A percentile compares a stretch with the other conserved stretches of the same genome.
Evolutionary conservation across 2,329 filamentous ascomycete genomes (phyloP).

Genomic region (Beauveria caledonica): DNA sequence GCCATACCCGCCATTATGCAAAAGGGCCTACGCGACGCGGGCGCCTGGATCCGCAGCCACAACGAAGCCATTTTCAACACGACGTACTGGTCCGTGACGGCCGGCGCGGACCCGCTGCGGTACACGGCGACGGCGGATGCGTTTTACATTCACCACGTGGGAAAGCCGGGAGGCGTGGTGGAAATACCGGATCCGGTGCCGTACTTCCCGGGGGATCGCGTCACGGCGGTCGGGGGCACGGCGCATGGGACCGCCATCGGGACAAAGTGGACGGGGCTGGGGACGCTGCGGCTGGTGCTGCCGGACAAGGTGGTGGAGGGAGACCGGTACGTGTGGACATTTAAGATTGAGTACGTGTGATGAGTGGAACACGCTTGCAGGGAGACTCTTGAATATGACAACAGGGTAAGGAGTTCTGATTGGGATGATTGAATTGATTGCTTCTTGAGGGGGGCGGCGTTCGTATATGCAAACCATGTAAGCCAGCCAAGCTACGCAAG

Average conservation of each 20-base stretch:
- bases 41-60: constrained; percentile 45
- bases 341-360: constrained; percentile 19
- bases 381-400: background rate
- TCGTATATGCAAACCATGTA: background rate
- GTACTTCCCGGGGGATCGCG: constrained; percentile 35
- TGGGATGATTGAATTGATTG: too few relatives aligned
- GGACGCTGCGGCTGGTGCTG: constrained; percentile 23
- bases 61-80: constrained; percentile 49
- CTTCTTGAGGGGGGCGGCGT: too few relatives aligned
- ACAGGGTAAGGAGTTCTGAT: background rate
- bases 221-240: constrained; percentile 33
- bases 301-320: constrained; percentile 23
- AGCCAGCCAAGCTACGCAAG: background rate
- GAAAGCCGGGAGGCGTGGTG: constrained; percentile 28
- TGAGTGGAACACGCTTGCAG: background rate
- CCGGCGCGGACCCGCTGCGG: constrained; percentile 35
- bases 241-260: constrained; percentile 17
- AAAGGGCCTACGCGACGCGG: constrained; percentile 40
- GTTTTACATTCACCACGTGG: constrained; percentile 42
- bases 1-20: constrained; percentile 41
- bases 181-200: constrained; percentile 37
- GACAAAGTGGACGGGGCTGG: constrained; percentile 14
- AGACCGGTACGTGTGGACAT: constrained; percentile 32
- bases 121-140: constrained; percentile 45
- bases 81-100: constrained; percentile 43